Evolutionary conservation across 768 basidiomycete genomes (phyloP).

Genomic region (Suillus americanus): DNA sequence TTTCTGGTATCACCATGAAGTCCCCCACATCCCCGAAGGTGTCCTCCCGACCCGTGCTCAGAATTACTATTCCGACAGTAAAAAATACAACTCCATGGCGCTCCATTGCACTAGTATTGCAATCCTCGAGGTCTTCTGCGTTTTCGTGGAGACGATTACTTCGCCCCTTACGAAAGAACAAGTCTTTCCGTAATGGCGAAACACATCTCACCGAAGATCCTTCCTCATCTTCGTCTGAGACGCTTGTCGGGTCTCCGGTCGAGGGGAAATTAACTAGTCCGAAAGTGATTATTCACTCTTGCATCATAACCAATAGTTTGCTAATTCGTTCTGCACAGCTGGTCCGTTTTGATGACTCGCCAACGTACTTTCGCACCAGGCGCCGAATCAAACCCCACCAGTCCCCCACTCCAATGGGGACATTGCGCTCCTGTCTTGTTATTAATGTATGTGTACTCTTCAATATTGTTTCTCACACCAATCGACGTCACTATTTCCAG

Average conservation of each 20-base stretch:
- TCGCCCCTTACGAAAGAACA: slow-evolving; percentile 6
- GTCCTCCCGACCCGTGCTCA: background rate
- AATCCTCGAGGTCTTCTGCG: slow-evolving; percentile 14
- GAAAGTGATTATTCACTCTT: slow-evolving; percentile 19
- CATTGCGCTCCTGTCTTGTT: slow-evolving; percentile 29
- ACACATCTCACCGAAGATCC: background rate
- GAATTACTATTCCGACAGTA: background rate
- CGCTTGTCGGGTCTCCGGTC: slow-evolving; percentile 7
- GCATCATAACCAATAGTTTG: background rate
- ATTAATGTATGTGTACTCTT: slow-evolving; percentile 18
- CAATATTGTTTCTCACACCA: background rate
- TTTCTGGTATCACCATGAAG: background rate
- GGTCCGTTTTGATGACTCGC: slow-evolving; percentile 29
- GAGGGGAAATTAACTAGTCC: slow-evolving; percentile 9
- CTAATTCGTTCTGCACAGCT: slow-evolving; percentile 7
- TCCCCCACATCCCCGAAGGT: background rate
- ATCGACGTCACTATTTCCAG: slow-evolving; percentile 17
- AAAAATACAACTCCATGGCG: background rate
- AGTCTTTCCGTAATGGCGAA: background rate
- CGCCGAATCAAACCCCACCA: slow-evolving; percentile 18
- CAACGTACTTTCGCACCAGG: slow-evolving; percentile 22
- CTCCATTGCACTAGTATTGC: background rate
- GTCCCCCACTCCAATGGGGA: slow-evolving; percentile 14
- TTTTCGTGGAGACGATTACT: slow-evolving; percentile 20
- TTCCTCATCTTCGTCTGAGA: slow-evolving; percentile 10